A percentile compares a stretch with the other conserved stretches of the same genome.
Conservation (phyloP, 306 rosid species). For the Trifolium dubium region DNA sequence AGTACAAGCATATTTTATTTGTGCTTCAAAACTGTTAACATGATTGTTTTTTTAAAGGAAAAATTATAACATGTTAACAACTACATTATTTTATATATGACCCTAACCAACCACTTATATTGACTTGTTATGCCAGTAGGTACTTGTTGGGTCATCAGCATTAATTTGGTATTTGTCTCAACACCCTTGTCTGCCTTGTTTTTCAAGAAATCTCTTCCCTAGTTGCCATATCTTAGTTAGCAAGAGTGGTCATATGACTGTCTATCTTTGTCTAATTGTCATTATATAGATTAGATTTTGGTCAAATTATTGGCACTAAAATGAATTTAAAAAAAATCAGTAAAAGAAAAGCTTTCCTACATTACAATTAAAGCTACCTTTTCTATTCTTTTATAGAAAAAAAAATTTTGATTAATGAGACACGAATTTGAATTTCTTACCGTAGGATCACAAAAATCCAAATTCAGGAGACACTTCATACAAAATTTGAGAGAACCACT, state of each 20-base stretch:
- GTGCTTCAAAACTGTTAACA: not conserved
- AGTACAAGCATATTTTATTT: not conserved
- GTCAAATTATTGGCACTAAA: too few species aligned
- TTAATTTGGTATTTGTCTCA: constrained; percentile 12
- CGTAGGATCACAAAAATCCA: too few species aligned
- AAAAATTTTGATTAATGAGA: not conserved
- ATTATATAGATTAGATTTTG: too few species aligned
- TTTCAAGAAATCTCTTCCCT: constrained; percentile 14
- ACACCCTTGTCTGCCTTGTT: constrained; percentile 2
- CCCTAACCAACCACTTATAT: constrained; percentile 30
- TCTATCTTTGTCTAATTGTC: too few species aligned
- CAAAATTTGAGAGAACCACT: not conserved
- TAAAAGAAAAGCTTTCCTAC: not conserved
- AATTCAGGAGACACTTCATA: not conserved
- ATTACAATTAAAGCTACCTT: constrained; percentile 14
- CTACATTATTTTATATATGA: not conserved
- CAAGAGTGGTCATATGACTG: too few species aligned
- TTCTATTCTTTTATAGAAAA: not conserved
- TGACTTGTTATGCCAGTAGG: not conserved
- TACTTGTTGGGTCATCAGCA: not conserved
- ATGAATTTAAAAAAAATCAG: too few species aligned
- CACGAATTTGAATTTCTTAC: too few species aligned
- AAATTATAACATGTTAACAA: constrained; percentile 25
- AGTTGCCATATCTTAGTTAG: too few species aligned
- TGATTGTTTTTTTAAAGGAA: not conserved